Percentiles rank a stretch among this genome's conserved stretches.
Conservation (phyloP, 2,329 filamentous ascomycete species). For the Nemania diffusa region DNA sequence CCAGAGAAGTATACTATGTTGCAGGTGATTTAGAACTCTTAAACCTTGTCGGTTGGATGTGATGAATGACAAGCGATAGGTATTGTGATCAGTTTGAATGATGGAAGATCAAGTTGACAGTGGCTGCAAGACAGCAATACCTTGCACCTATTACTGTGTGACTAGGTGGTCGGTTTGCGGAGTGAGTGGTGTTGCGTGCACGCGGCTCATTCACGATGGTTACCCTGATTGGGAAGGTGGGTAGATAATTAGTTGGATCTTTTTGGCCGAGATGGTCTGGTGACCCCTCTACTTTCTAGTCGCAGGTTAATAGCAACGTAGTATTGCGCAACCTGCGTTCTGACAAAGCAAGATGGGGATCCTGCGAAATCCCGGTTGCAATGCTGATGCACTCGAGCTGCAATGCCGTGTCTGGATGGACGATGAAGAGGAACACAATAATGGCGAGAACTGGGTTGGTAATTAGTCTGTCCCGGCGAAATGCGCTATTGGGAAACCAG, state of each 20-base stretch:
- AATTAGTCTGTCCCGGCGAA: constrained; percentile 8
- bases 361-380: constrained; percentile 19
- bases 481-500: constrained; percentile 30
- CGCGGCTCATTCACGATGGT: constrained; percentile 40
- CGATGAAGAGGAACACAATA: background rate
- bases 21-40: constrained; percentile 22
- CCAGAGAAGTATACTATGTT: constrained; percentile 16
- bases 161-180: constrained; percentile 10
- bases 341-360: constrained; percentile 30
- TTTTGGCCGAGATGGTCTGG: constrained; percentile 43
- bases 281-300: constrained; percentile 41
- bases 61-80: constrained; percentile 32
- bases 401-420: constrained; percentile 11
- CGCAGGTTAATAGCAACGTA: constrained; percentile 42
- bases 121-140: constrained; percentile 12
- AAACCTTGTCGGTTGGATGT: constrained; percentile 29
- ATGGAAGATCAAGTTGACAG: constrained; percentile 24
- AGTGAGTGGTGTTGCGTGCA: constrained; percentile 33
- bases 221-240: constrained; percentile 50
- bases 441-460: constrained; percentile 9
- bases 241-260: constrained; percentile 27
- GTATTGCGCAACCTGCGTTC: constrained; percentile 33
- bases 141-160: constrained; percentile 26
- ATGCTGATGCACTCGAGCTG: constrained; percentile 30
- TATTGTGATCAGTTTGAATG: constrained; percentile 38